Evolutionary conservation across 306 rosid genomes (phyloP).

Genomic region (Coriaria nepalensis): DNA sequence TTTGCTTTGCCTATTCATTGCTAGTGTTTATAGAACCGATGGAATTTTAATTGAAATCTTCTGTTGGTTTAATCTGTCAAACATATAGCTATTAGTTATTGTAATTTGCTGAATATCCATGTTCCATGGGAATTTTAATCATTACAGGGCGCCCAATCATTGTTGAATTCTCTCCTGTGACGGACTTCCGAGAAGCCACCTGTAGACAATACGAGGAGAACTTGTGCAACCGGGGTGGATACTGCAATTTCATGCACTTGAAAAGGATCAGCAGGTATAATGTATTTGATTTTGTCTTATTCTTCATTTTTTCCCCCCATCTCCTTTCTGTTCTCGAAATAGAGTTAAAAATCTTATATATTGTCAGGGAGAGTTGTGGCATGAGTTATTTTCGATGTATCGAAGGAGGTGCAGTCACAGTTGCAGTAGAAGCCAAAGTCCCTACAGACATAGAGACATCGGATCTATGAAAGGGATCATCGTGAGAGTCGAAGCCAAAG

Average conservation of each 20-base stretch:
- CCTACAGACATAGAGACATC: conserved; percentile 57
- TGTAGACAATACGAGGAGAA: conserved; percentile 72
- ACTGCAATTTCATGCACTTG: conserved; percentile 67
- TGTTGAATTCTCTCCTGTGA: conserved; percentile 62
- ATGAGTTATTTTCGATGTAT: conserved; percentile 38
- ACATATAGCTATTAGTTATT: background rate
- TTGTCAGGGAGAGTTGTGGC: conserved; percentile 60
- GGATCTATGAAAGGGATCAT: conserved; percentile 55
- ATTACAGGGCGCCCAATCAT: conserved; percentile 58
- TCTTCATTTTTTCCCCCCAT: background rate
- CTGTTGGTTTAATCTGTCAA: too few species aligned
- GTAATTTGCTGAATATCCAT: background rate
- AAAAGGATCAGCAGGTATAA: conserved; percentile 50
- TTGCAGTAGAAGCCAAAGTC: conserved; percentile 54
- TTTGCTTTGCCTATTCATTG: too few species aligned
- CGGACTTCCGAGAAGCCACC: conserved; percentile 61
- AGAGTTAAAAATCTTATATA: too few species aligned
- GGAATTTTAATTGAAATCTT: too few species aligned
- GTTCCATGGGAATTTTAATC: background rate
- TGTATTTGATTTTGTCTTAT: background rate
- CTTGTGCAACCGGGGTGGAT: conserved; percentile 64
- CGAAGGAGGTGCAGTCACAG: conserved; percentile 31
- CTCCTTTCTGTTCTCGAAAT: background rate
- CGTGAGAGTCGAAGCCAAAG: conserved; percentile 37
- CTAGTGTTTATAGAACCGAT: too few species aligned